Evolutionary conservation across 1,284 basidiomycete genomes (phyloP).

Genomic region (Lignosus rhinocerotis): DNA sequence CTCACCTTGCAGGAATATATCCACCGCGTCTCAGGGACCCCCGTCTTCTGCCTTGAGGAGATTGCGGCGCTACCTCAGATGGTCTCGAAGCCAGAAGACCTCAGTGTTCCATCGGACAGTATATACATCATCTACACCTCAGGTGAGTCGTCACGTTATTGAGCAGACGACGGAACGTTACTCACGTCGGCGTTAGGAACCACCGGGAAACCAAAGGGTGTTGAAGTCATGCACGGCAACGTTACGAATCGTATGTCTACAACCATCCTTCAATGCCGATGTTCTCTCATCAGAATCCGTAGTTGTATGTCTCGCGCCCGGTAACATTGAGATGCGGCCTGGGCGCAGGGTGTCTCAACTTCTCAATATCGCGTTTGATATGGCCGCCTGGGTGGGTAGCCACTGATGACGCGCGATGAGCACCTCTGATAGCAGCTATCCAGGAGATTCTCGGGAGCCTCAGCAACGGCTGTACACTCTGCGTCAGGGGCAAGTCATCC

Average conservation of each 20-base stretch:
- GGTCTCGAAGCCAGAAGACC: constrained; percentile 39
- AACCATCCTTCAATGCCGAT: neutral
- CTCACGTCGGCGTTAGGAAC: constrained; percentile 41
- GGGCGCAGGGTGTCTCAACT: constrained; percentile 58
- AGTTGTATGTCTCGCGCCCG: constrained; percentile 57
- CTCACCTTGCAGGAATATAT: constrained; percentile 49
- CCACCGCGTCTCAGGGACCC: constrained; percentile 37
- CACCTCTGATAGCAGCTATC: neutral
- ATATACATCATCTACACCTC: constrained; percentile 64
- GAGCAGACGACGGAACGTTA: neutral
- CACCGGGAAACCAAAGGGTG: constrained; percentile 59
- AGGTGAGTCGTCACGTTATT: constrained; percentile 38
- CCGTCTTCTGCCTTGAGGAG: constrained; percentile 46
- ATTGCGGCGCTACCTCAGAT: constrained; percentile 32
- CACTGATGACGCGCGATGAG: neutral
- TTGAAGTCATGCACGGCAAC: constrained; percentile 57
- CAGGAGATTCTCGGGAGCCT: constrained; percentile 60
- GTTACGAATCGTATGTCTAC: constrained; percentile 52
- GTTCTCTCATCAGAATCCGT: neutral
- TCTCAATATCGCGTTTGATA: constrained; percentile 62
- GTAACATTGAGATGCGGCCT: constrained; percentile 55
- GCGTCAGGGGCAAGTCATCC: constrained; percentile 54
- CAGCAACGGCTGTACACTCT: constrained; percentile 56
- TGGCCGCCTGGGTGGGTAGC: constrained; percentile 55
- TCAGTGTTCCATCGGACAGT: constrained; percentile 43